Percentiles rank a stretch among this genome's conserved stretches.
These are phyloP conservation scores for Ceratocystis albifundus DNA, from an alignment of 2,329 filamentous ascomycete genomes.

Conservation along the genomic window DNA sequence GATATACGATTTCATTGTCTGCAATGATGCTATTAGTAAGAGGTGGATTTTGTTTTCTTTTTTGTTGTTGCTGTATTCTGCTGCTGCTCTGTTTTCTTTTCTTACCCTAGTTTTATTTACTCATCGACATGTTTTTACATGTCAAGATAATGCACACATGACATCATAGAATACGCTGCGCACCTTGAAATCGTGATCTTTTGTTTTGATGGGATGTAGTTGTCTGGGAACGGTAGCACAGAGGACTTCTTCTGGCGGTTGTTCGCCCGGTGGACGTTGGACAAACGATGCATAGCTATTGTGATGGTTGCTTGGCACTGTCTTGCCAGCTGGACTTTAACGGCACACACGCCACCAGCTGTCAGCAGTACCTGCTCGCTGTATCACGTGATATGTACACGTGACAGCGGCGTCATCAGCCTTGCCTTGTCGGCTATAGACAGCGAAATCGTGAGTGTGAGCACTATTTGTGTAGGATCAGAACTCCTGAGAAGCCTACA, in stretches of 20 bases:
- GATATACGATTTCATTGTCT: constrained; percentile 23
- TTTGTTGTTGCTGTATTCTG: constrained; percentile 6
- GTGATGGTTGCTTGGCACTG: not conserved
- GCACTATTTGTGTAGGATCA: constrained; percentile 1
- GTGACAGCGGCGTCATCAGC: not conserved
- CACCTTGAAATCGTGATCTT: not conserved
- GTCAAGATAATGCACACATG: constrained; percentile 22
- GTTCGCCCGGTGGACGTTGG: too few species aligned
- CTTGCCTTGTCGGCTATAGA: not conserved
- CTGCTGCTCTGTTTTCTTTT: constrained; percentile 5
- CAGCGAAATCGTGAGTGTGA: not conserved
- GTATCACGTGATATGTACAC: not conserved
- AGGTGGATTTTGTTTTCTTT: constrained; percentile 15
- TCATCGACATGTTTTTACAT: constrained; percentile 22
- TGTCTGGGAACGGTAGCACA: constrained; percentile 1
- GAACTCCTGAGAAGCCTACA: constrained; percentile 14
- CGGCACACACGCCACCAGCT: not conserved
- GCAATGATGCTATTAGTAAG: constrained; percentile 17
- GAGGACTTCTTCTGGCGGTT: not conserved
- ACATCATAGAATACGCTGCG: constrained; percentile 14
- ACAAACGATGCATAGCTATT: not conserved
- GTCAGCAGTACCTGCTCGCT: too few species aligned
- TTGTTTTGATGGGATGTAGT: not conserved
- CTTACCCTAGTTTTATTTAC: constrained; percentile 11
- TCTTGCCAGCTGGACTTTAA: not conserved